These are phyloP conservation scores for Vigna hirtella DNA, from an alignment of 306 rosid species.

Conservation along the genomic window DNA sequence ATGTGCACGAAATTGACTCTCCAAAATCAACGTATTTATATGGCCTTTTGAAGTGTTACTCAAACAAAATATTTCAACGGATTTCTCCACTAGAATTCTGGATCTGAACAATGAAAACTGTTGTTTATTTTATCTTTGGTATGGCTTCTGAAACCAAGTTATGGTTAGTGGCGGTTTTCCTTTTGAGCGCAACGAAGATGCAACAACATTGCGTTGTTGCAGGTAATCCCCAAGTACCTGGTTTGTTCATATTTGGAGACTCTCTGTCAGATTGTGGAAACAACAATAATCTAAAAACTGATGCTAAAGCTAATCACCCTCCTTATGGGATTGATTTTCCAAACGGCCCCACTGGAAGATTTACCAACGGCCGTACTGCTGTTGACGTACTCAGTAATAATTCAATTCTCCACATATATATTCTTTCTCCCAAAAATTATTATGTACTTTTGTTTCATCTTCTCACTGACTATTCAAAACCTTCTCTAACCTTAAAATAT, in stretches of 20 bases:
- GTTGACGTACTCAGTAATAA: constrained; percentile 43
- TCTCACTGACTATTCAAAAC: too few species aligned
- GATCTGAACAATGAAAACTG: neutral
- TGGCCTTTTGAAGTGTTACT: neutral
- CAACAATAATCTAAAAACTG: constrained; percentile 49
- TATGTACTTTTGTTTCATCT: too few species aligned
- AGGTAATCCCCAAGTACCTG: constrained; percentile 49
- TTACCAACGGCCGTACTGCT: constrained; percentile 60
- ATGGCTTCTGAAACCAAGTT: constrained; percentile 31
- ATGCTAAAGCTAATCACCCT: constrained; percentile 47
- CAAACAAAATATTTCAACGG: constrained; percentile 3
- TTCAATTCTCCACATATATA: neutral
- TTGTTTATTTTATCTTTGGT: neutral
- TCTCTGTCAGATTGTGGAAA: constrained; percentile 72
- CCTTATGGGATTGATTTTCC: constrained; percentile 75
- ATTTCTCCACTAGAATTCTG: constrained; percentile 26
- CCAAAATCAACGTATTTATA: neutral
- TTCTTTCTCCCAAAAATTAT: neutral
- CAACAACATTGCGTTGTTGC: constrained; percentile 36
- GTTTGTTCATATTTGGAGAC: constrained; percentile 76
- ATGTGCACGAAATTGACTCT: neutral
- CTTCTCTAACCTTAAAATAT: too few species aligned
- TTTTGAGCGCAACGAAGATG: constrained; percentile 11
- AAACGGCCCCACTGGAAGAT: constrained; percentile 65
- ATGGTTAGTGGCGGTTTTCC: constrained; percentile 31